Evolutionary conservation across 2,329 filamentous ascomycete species (phyloP).

Genomic region (Ramichloridium luteum): DNA sequence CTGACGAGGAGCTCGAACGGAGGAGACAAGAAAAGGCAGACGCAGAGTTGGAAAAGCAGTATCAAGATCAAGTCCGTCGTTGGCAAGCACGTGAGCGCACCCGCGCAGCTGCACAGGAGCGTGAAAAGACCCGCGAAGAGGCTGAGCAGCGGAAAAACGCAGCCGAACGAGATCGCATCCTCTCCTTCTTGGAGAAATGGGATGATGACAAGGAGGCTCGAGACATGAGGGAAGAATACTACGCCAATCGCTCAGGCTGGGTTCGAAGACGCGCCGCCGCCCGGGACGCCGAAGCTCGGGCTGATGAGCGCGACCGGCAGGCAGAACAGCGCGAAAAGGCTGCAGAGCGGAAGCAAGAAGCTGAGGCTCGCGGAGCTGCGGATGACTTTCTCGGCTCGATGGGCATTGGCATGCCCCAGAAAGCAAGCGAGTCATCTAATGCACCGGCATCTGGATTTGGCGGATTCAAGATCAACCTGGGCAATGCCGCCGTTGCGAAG

Average conservation of each 20-base stretch:
- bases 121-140: conserved; percentile 69
- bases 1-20: conserved; percentile 71
- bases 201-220: conserved; percentile 78
- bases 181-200: conserved; percentile 65
- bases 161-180: conserved; percentile 53
- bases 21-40: conserved; percentile 59
- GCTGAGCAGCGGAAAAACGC: conserved; percentile 57
- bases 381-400: conserved; percentile 83
- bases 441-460: conserved; percentile 40
- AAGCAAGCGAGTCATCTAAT: conserved; percentile 30
- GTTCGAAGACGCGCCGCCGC: conserved; percentile 65
- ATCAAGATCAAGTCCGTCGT: conserved; percentile 72
- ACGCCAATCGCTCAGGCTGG: conserved; percentile 75
- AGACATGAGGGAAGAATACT: conserved; percentile 78
- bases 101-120: conserved; percentile 69
- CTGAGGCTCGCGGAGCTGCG: conserved; percentile 71
- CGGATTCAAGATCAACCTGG: conserved; percentile 81
- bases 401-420: conserved; percentile 57
- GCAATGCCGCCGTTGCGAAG: conserved; percentile 58
- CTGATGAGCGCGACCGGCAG: conserved; percentile 72
- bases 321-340: conserved; percentile 65
- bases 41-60: conserved; percentile 66
- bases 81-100: conserved; percentile 85
- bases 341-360: conserved; percentile 51
- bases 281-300: conserved; percentile 57